Evolutionary conservation across 2,329 filamentous ascomycete genomes (phyloP).

Genomic region (Aspergillus cejpii): DNA sequence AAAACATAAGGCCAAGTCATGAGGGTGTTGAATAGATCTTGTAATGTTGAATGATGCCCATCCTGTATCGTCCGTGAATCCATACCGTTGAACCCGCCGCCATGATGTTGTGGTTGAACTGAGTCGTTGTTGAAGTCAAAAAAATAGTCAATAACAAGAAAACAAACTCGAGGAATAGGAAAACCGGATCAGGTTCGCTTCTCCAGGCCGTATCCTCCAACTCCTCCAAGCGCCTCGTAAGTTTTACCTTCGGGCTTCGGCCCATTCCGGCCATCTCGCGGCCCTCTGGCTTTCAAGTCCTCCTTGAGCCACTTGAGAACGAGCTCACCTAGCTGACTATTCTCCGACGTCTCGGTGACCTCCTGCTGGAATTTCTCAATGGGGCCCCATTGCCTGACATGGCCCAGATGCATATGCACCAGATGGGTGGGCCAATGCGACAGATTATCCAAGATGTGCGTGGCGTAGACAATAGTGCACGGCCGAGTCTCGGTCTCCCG

Average conservation of each 20-base stretch:
- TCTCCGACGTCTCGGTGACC: slow-evolving; percentile 55
- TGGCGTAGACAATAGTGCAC: slow-evolving; percentile 95
- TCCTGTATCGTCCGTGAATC: slow-evolving; percentile 14
- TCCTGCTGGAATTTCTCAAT: slow-evolving; percentile 62
- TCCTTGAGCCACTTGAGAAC: slow-evolving; percentile 81
- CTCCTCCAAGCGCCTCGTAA: slow-evolving; percentile 51
- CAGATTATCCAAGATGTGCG: slow-evolving; percentile 92
- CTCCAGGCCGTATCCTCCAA: slow-evolving; percentile 59
- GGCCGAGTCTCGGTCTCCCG: slow-evolving; percentile 72
- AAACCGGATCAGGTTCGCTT: slow-evolving; percentile 26
- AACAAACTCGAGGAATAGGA: slow-evolving; percentile 2
- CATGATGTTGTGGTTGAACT: slow-evolving; percentile 26
- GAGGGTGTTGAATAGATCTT: slow-evolving; percentile 21
- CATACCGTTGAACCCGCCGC: slow-evolving; percentile 15
- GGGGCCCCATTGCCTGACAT: slow-evolving; percentile 76
- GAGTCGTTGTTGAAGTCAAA: slow-evolving; percentile 24
- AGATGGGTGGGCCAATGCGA: slow-evolving; percentile 92
- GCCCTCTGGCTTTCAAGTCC: slow-evolving; percentile 72
- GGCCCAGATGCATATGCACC: slow-evolving; percentile 88
- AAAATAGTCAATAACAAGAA: slow-evolving; percentile 7
- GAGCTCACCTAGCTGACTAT: slow-evolving; percentile 77
- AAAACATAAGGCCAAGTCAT: slow-evolving; percentile 3
- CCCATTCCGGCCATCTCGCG: slow-evolving; percentile 64
- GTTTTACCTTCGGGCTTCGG: slow-evolving; percentile 46
- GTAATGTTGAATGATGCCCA: slow-evolving; percentile 26